Conservation (phyloP, 2,329 filamentous ascomycete genomes). For the Colletotrichum tanaceti region DNA sequence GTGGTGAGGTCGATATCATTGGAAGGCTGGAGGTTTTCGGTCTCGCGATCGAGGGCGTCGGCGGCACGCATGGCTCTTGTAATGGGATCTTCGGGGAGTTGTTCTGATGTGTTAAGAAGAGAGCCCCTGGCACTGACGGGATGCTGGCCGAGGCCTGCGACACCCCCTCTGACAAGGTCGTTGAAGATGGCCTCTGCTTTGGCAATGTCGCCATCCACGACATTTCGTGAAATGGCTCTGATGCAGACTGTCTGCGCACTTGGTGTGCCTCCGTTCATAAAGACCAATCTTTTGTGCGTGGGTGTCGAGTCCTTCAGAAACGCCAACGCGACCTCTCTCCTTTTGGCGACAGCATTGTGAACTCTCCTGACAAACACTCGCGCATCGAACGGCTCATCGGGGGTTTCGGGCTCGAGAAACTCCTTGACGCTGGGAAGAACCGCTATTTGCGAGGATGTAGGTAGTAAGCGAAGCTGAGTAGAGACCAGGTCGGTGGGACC, state of each 20-base stretch:
- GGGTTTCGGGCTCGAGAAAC: slow-evolving; percentile 54
- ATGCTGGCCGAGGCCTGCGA: slow-evolving; percentile 51
- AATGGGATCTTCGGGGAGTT: slow-evolving; percentile 58
- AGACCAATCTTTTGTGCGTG: slow-evolving; percentile 65
- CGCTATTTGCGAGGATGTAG: slow-evolving; percentile 67
- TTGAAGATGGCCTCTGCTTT: slow-evolving; percentile 65
- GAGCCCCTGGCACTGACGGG: slow-evolving; percentile 23
- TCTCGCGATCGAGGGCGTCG: slow-evolving; percentile 67
- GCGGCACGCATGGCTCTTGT: slow-evolving; percentile 69
- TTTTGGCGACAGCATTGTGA: slow-evolving; percentile 61
- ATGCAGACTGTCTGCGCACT: slow-evolving; percentile 67
- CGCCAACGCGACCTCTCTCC: slow-evolving; percentile 60
- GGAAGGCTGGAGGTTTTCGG: slow-evolving; percentile 63
- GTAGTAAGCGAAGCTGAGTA: slow-evolving; percentile 70
- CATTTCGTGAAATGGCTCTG: slow-evolving; percentile 62
- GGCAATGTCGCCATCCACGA: slow-evolving; percentile 61
- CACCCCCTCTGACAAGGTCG: slow-evolving; percentile 61
- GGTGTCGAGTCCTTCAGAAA: slow-evolving; percentile 63
- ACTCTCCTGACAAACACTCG: slow-evolving; percentile 58
- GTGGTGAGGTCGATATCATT: slow-evolving; percentile 61
- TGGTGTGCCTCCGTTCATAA: slow-evolving; percentile 69
- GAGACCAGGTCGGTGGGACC: slow-evolving; percentile 65
- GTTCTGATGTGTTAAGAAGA: slow-evolving; percentile 21
- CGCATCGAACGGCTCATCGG: slow-evolving; percentile 47
- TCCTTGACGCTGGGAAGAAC: slow-evolving; percentile 65